Evolutionary conservation across 176 grass and related monocot genomes (phyloP), one percentile per base, ranked within the genome.

Genomic region (Raddia guianensis): DNA sequence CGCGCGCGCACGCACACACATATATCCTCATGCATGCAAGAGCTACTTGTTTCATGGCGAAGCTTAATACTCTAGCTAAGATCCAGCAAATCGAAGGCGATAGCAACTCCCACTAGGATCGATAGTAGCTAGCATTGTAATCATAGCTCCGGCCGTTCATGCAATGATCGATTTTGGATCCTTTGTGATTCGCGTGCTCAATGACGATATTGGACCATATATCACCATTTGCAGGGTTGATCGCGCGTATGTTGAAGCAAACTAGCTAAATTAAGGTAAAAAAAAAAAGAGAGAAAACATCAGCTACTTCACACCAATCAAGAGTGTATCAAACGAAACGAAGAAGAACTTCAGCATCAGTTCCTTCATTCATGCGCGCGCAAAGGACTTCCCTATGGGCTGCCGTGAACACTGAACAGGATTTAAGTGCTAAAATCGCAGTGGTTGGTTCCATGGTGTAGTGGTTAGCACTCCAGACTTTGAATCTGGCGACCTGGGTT

Each of bases 401-500:
- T 27, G 27, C 27, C 27, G 1, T 27, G 0, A 27, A 27, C 27
- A 27, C 0, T 27, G 0, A 27, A 27, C 27, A 27, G 27, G 27
- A 27, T 27, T 27, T 27, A 27, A 27, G 27, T 27, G 27, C 27
- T 0, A 27, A 27, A 27, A 27, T 27, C n/a, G 27, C 27, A 27
- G 1, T 27, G 27, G 1, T 27, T 27, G 92, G 90, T 91, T 91
- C 47, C 70, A 71, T 99, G 86, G 95, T 95, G 92, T 98, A 95
- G 95, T 98, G 88, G 92, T 98, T 98, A 95, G 92, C 95, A 95
- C 95, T 95, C 92, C 86, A 91, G 95, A 98, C 90, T 98, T 94
- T 99, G 92, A 99, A 99, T 95, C 90, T 95, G 86, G 96, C 86
- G 82, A 93, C 90, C 86, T 99, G 92, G 90, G 88, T 99, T 99